A percentile compares a stretch with the other conserved stretches of the same genome.
Evolutionary conservation across 495 filamentous ascomycete species (phyloP).

Genomic region (Aspergillus heteromorphus): DNA sequence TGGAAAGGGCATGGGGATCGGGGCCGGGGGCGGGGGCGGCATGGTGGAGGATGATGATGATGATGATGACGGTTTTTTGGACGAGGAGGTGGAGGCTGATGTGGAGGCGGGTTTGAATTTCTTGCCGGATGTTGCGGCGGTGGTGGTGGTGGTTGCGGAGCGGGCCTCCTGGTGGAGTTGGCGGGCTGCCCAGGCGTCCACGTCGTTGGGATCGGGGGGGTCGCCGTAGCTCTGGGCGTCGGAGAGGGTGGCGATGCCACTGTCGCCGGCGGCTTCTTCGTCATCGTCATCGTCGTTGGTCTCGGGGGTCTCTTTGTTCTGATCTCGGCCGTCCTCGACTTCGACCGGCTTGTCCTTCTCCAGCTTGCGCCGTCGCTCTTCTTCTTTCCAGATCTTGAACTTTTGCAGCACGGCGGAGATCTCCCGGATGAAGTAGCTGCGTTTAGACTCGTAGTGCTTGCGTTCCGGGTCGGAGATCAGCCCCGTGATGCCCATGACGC

Average conservation of each 20-base stretch:
- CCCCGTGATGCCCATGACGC: slow-evolving; percentile 85
- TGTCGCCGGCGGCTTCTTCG: slow-evolving; percentile 20
- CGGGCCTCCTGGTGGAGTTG: slow-evolving; percentile 70
- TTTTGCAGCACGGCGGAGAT: slow-evolving; percentile 78
- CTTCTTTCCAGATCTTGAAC: slow-evolving; percentile 80
- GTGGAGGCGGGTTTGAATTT: slow-evolving; percentile 19
- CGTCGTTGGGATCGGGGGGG: slow-evolving; percentile 59
- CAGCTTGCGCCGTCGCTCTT: slow-evolving; percentile 75
- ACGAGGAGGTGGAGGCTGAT: background rate
- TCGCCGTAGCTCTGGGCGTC: slow-evolving; percentile 39
- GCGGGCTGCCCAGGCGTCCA: slow-evolving; percentile 65
- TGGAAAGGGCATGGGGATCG: slow-evolving; percentile 1
- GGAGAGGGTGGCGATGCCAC: slow-evolving; percentile 19
- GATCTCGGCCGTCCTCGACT: background rate
- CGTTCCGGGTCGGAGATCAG: slow-evolving; percentile 70
- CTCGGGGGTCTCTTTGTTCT: background rate
- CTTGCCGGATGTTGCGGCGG: slow-evolving; percentile 21
- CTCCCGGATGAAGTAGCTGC: slow-evolving; percentile 74
- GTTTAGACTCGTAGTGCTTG: slow-evolving; percentile 80
- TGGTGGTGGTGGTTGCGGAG: slow-evolving; percentile 21
- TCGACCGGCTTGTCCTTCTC: slow-evolving; percentile 54
- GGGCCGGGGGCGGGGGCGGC: slow-evolving; percentile 4
- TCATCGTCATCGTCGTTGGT: slow-evolving; percentile 17
- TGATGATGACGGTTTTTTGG: background rate
- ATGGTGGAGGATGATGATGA: slow-evolving; percentile 1